Evolutionary conservation across 345 rosid genomes (phyloP), one percentile per base, ranked within the genome.

Genomic region (Sapria himalayana): DNA sequence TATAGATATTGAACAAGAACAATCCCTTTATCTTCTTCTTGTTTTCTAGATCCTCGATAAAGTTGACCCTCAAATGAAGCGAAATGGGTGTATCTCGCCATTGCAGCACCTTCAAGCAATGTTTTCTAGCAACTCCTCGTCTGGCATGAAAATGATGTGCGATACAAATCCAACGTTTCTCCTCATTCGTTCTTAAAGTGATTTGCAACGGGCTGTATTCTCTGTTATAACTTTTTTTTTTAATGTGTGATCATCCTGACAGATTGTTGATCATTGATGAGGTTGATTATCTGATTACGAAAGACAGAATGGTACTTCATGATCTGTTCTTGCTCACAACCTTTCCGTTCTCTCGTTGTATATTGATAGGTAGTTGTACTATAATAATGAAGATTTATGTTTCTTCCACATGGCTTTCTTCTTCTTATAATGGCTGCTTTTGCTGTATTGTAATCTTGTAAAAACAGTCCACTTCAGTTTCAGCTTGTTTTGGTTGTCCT

Each of bases 291-390:
- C 51, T 86, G 58, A 76, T 86, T 25, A 81, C 92, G 11, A 75
- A 52, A 53, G 97, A 86, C 59, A 57, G 81, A 7, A 78, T 68
- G 45, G 84, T 86, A 29, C 92, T 86, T 38, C 77, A 86, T 47
- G 94, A 86, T 64, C 81, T 86, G 42, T 85, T 86, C 62, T 73
- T 78, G 92, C 86, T 86, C 35, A 78, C 92, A 57, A 71, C 92
- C 41, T 68, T 75, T 37, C 80, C 92, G 5, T 73, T 62, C 55
- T 81, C 92, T 29, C 69, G 65, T 27, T 75, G 69, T 53, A 71
- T 86, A 67, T 60, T 86, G 51, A 73, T 86, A 63, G 94, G 97
- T 86, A 73, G 19, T 4, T n/a, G n/a, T n/a, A n/a, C n/a, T n/a
- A n/a, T n/a, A n/a, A n/a, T n/a, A n/a, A n/a, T n/a, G n/a, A n/a